These are phyloP conservation scores for Aureococcus anophagefferens DNA, from an alignment of 108 stramenopile species.

Conservation along the genomic window DNA sequence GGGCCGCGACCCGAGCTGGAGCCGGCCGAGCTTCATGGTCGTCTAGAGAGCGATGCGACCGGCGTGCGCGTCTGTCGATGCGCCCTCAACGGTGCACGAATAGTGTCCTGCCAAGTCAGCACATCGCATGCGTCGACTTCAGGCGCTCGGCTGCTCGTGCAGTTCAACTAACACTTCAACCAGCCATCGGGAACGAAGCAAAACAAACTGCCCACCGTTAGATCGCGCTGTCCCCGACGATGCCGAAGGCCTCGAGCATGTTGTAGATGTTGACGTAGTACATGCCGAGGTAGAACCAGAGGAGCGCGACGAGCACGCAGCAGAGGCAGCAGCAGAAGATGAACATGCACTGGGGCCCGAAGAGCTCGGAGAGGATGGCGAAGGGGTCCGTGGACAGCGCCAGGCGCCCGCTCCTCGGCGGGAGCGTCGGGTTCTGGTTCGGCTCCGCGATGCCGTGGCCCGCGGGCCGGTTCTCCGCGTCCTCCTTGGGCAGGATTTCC, in stretches of 20 bases:
- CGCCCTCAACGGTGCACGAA: too few relatives aligned
- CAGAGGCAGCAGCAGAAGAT: conserved; percentile 19
- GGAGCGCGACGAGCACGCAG: conserved; percentile 1
- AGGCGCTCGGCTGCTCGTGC: too few relatives aligned
- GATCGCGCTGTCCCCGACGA: neutral
- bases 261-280: neutral
- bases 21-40: too few relatives aligned
- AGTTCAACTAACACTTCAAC: too few relatives aligned
- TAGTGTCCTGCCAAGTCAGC: too few relatives aligned
- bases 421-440: conserved; percentile 40
- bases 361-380: conserved; percentile 21
- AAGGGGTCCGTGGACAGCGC: conserved; percentile 39
- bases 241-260: neutral
- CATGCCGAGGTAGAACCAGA: conserved; percentile 30
- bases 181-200: too few relatives aligned
- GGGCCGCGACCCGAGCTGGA: too few relatives aligned
- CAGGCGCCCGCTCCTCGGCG: conserved; percentile 37
- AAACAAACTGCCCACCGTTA: too few relatives aligned
- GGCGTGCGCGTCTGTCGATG: too few relatives aligned
- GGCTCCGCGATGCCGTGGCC: conserved; percentile 42
- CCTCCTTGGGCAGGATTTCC: conserved; percentile 31
- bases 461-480: conserved; percentile 23
- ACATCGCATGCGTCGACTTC: too few relatives aligned
- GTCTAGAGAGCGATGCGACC: too few relatives aligned
- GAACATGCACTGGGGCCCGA: conserved; percentile 24